Evolutionary conservation across 2,329 filamentous ascomycete genomes (phyloP), one percentile per base, ranked within the genome.

Genomic region (Clathrospora elynae): DNA sequence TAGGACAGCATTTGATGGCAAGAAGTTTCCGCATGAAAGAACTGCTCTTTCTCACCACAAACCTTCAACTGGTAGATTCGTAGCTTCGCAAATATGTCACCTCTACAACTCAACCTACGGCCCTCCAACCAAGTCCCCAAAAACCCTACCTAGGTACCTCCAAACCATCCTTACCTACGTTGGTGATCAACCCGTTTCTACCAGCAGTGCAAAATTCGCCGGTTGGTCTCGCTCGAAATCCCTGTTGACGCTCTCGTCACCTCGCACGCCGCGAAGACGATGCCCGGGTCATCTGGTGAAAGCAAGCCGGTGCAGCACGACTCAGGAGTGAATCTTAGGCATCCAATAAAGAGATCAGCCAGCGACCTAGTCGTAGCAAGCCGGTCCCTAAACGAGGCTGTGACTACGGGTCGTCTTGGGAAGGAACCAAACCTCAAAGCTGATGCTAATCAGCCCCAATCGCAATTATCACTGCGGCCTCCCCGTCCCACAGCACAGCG

Each of bases 211-310:
- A 12, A 11, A 12, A 12, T 5, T n/a, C 8, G 8, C 14, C 14
- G 7, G 28, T n/a, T 19, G 3, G 16, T 12, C n/a, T n/a, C n/a
- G n/a, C n/a, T n/a, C n/a, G n/a, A n/a, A n/a, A n/a, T n/a, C n/a
- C n/a, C n/a, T n/a, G n/a, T n/a, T n/a, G n/a, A n/a, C n/a, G n/a
- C n/a, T n/a, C n/a, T 25, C 20, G n/a, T 40, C 13, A 12, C 5
- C 23, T 16, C 12, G 13, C 8, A 4, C 18, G 10, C 9, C 3
- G 20, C 17, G 10, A 4, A 23, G 14, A 36, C 10, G 6, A 35
- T 48, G 31, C 22, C 43, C 31, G 25, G 13, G 19, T 12, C 30
- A 3, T 44, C 45, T 12, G 20, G 35, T 20, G 46, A 46, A 16
- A 24, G 37, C 10, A 6, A 31, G n/a, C 5, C 36, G 12, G 5